Percentiles rank a stretch among this genome's conserved stretches.
phyloP scores from a whole-genome alignment of 306 rosid genomes.

The Mimosa bimucronata region DNA sequence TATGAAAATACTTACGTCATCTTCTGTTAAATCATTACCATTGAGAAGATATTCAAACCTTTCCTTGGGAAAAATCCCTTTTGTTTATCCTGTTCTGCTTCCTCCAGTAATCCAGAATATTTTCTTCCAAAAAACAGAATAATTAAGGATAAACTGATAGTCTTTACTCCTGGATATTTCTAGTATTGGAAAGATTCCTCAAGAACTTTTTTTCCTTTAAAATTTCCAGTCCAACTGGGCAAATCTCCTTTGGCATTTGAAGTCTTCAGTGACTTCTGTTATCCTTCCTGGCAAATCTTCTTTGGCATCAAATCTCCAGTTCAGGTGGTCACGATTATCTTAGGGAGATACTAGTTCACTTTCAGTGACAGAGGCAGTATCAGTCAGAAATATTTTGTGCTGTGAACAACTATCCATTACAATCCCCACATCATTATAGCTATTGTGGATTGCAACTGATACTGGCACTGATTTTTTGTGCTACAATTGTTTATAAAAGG shows the following conservation, averaged over 20 bases:
- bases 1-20: neutral
- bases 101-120: neutral
- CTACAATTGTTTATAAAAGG: slow-evolving; percentile 28
- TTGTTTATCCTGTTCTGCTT: neutral
- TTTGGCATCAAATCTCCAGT: slow-evolving; percentile 62
- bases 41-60: neutral
- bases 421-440: slow-evolving; percentile 34
- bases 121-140: neutral
- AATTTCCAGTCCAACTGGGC: slow-evolving; percentile 62
- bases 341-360: slow-evolving; percentile 48
- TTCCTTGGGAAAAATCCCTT: neutral
- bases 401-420: slow-evolving; percentile 34
- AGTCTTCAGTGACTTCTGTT: slow-evolving; percentile 58
- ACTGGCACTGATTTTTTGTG: slow-evolving; percentile 35
- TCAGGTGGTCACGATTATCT: slow-evolving; percentile 44
- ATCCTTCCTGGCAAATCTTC: slow-evolving; percentile 64
- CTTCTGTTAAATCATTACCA: neutral
- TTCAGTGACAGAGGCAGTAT: slow-evolving; percentile 40
- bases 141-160: neutral
- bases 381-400: slow-evolving; percentile 42
- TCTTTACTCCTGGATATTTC: neutral
- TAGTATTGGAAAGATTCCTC: neutral
- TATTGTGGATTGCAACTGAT: slow-evolving; percentile 31
- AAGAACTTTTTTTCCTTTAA: neutral
- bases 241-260: slow-evolving; percentile 97